A percentile compares a stretch with the other conserved stretches of the same genome.
These are phyloP conservation scores for Mycena sanguinolenta DNA, from an alignment of 768 basidiomycete species.

Conservation along the genomic window DNA sequence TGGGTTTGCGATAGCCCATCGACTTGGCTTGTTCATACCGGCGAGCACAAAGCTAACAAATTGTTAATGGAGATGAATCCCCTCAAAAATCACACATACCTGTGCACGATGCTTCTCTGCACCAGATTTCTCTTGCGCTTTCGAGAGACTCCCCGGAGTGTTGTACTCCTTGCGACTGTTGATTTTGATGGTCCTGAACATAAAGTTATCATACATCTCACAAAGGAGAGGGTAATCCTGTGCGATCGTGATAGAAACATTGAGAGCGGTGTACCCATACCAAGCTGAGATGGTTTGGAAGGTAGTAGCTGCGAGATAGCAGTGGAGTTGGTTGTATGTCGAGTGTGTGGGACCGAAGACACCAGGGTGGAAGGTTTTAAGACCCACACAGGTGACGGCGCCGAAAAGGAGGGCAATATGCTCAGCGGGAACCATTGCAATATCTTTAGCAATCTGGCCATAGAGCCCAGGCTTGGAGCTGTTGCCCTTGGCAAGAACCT, in stretches of 20 bases:
- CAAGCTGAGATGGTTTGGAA: constrained; percentile 4
- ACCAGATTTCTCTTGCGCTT: background rate
- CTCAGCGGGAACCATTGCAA: background rate
- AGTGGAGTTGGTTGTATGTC: constrained; percentile 22
- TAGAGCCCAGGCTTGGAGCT: background rate
- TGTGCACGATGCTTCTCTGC: background rate
- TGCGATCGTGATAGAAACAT: constrained; percentile 1
- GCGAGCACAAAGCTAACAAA: background rate
- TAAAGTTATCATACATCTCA: too few species aligned
- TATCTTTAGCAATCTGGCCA: background rate
- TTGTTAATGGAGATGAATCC: background rate
- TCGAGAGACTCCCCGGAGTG: constrained; percentile 7
- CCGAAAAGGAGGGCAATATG: constrained; percentile 2
- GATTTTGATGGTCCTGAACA: background rate
- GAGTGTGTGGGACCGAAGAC: constrained; percentile 14
- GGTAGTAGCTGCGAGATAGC: constrained; percentile 13
- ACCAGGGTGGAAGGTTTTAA: constrained; percentile 11
- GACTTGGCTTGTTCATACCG: constrained; percentile 4
- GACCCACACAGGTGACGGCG: constrained; percentile 1
- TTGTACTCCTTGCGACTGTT: constrained; percentile 11
- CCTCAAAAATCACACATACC: background rate
- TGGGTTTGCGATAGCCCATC: constrained; percentile 12
- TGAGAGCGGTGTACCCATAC: constrained; percentile 5
- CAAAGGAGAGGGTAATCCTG: constrained; percentile 6
- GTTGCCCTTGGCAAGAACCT: background rate